These are phyloP conservation scores for Xerocomus nothofagi DNA, from an alignment of 1,284 basidiomycete genomes.

Conservation along the genomic window DNA sequence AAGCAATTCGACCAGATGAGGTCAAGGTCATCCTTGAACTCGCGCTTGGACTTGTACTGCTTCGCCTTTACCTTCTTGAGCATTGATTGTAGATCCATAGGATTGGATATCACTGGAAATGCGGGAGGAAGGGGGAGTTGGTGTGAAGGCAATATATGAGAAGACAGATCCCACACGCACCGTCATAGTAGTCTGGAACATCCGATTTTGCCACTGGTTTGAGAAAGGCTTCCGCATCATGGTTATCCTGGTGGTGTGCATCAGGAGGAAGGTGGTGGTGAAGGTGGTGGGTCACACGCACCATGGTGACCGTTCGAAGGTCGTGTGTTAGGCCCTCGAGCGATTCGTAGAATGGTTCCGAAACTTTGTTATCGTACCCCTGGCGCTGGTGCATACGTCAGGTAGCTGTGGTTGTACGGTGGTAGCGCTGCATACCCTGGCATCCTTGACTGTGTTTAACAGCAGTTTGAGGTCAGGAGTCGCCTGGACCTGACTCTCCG, in stretches of 20 bases:
- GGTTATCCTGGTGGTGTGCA: slow-evolving; percentile 63
- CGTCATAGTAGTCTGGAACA: slow-evolving; percentile 87
- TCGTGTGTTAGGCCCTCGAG: slow-evolving; percentile 85
- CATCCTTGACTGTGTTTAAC: slow-evolving; percentile 72
- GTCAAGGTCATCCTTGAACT: slow-evolving; percentile 92
- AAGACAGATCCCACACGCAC: slow-evolving; percentile 44
- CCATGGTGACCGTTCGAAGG: slow-evolving; percentile 76
- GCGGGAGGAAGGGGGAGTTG: background rate
- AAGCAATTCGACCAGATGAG: slow-evolving; percentile 97
- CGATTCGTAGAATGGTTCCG: slow-evolving; percentile 90
- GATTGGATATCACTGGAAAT: slow-evolving; percentile 80
- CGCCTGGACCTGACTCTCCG: slow-evolving; percentile 61
- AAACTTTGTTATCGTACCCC: slow-evolving; percentile 66
- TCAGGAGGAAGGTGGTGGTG: slow-evolving; percentile 14
- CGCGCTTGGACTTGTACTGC: slow-evolving; percentile 89
- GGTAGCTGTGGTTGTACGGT: slow-evolving; percentile 4
- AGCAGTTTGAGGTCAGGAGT: slow-evolving; percentile 69
- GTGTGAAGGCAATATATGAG: slow-evolving; percentile 1
- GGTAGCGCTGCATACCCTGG: slow-evolving; percentile 50
- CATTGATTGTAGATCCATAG: slow-evolving; percentile 96
- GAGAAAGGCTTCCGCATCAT: slow-evolving; percentile 85
- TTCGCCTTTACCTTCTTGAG: slow-evolving; percentile 89
- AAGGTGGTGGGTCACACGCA: slow-evolving; percentile 40
- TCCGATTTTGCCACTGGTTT: slow-evolving; percentile 87
- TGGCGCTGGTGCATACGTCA: slow-evolving; percentile 44